phyloP scores from a whole-genome alignment of 2,329 filamentous ascomycete genomes.

The Pseudogymnoascus verrucosus region DNA sequence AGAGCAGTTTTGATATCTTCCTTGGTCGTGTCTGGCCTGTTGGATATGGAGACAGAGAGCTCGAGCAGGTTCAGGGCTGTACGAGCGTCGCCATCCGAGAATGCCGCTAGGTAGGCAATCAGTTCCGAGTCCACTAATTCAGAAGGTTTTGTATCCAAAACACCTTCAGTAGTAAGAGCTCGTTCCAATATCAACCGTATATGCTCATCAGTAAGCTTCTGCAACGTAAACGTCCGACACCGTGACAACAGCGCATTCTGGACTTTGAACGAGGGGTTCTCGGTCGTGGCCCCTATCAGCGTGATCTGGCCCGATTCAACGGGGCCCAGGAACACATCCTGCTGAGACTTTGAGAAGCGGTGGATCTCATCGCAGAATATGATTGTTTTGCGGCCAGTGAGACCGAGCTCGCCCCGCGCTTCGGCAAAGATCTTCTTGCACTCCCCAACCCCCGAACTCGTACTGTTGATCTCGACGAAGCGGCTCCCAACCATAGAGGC shows the following conservation, averaged over 20 bases:
- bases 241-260: conserved; percentile 79
- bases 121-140: conserved; percentile 69
- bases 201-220: conserved; percentile 64
- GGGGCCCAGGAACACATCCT: conserved; percentile 88
- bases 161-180: conserved; percentile 58
- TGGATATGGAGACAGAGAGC: conserved; percentile 71
- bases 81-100: conserved; percentile 86
- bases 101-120: conserved; percentile 71
- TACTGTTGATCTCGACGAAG: conserved; percentile 95
- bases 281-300: conserved; percentile 89
- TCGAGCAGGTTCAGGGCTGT: conserved; percentile 90
- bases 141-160: conserved; percentile 35
- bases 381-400: conserved; percentile 87
- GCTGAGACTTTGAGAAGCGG: conserved; percentile 81
- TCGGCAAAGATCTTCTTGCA: conserved; percentile 89
- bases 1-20: conserved; percentile 72
- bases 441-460: conserved; percentile 77
- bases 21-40: conserved; percentile 56
- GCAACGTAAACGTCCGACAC: conserved; percentile 82
- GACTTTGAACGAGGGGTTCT: conserved; percentile 93
- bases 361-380: conserved; percentile 83
- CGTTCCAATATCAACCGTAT: conserved; percentile 66
- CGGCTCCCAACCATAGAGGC: conserved; percentile 72
- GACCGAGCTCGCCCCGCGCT: conserved; percentile 66
- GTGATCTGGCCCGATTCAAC: conserved; percentile 88